Evolutionary conservation across 106 monocot genomes (phyloP).

Genomic region (Phalaenopsis aphrodite): DNA sequence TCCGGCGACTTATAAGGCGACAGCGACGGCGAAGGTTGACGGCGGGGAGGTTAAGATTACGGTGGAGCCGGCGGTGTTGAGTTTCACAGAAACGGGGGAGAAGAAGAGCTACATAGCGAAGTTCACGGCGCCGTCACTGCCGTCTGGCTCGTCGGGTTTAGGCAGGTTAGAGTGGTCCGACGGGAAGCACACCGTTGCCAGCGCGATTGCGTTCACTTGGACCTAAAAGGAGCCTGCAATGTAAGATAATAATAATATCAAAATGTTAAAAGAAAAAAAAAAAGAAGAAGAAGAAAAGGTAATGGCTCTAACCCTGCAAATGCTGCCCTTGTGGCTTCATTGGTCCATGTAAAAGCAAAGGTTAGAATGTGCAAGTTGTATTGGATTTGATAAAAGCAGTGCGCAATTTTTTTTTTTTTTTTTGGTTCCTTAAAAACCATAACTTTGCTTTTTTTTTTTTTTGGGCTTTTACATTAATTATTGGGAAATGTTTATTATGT

Average conservation of each 20-base stretch:
- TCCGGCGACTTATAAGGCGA: conserved; percentile 45
- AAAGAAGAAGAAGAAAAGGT: not conserved
- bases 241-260: not conserved
- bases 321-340: not conserved
- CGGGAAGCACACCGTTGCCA: conserved; percentile 66
- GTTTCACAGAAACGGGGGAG: conserved; percentile 51
- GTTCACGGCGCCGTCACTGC: conserved; percentile 56
- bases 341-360: not conserved
- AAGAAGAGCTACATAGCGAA: conserved; percentile 63
- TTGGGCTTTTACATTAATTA: too few species aligned
- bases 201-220: conserved; percentile 79
- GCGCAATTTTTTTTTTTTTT: not conserved
- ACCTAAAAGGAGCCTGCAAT: conserved; percentile 23
- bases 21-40: conserved; percentile 15
- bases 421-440: not conserved
- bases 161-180: conserved; percentile 73
- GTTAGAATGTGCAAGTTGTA: not conserved
- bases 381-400: not conserved
- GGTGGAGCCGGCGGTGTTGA: conserved; percentile 59
- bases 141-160: conserved; percentile 51
- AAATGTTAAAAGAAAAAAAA: not conserved
- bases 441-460: too few species aligned
- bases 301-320: not conserved
- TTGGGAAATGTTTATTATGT: too few species aligned
- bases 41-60: conserved; percentile 33